phyloP scores from a whole-genome alignment of 2,329 filamentous ascomycete genomes.

The Exophiala lecanii-corni region DNA sequence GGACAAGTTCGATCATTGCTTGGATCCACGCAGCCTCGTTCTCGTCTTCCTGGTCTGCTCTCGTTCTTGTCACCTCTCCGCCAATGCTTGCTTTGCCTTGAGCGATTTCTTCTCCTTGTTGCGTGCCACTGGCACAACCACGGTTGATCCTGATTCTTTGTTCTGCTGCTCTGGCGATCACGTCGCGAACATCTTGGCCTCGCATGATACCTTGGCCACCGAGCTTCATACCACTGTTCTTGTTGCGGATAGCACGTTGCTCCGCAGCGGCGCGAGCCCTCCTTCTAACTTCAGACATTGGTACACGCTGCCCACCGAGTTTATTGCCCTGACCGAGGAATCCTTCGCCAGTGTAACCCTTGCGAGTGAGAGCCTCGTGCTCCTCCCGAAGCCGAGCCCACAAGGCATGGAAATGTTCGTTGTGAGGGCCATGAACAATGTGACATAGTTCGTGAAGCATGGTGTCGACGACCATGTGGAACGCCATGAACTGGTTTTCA shows the following conservation, averaged over 20 bases:
- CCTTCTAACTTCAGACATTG: slow-evolving; percentile 67
- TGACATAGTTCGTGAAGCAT: slow-evolving; percentile 94
- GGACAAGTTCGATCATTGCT: slow-evolving; percentile 78
- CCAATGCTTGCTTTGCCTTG: slow-evolving; percentile 58
- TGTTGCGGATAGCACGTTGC: slow-evolving; percentile 54
- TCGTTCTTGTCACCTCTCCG: slow-evolving; percentile 71
- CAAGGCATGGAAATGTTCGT: slow-evolving; percentile 74
- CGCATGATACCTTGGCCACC: slow-evolving; percentile 58
- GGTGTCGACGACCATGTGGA: slow-evolving; percentile 80
- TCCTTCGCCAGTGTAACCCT: slow-evolving; percentile 86
- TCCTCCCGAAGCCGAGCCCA: slow-evolving; percentile 90
- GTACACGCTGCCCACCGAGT: slow-evolving; percentile 64
- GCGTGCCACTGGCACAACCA: slow-evolving; percentile 71
- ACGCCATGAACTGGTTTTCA: slow-evolving; percentile 68
- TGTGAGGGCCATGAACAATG: slow-evolving; percentile 77
- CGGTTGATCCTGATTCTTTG: slow-evolving; percentile 61
- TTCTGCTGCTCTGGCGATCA: slow-evolving; percentile 68
- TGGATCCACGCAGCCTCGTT: slow-evolving; percentile 83
- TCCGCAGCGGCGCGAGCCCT: slow-evolving; percentile 71
- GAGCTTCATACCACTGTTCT: slow-evolving; percentile 64
- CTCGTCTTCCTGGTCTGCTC: slow-evolving; percentile 81
- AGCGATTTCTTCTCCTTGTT: slow-evolving; percentile 61
- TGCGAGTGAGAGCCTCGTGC: slow-evolving; percentile 67
- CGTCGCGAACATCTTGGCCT: slow-evolving; percentile 64
- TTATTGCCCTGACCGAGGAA: slow-evolving; percentile 72